Conservation (phyloP, 2,329 filamentous ascomycete genomes). For the Neofusicoccum umdonicola region DNA sequence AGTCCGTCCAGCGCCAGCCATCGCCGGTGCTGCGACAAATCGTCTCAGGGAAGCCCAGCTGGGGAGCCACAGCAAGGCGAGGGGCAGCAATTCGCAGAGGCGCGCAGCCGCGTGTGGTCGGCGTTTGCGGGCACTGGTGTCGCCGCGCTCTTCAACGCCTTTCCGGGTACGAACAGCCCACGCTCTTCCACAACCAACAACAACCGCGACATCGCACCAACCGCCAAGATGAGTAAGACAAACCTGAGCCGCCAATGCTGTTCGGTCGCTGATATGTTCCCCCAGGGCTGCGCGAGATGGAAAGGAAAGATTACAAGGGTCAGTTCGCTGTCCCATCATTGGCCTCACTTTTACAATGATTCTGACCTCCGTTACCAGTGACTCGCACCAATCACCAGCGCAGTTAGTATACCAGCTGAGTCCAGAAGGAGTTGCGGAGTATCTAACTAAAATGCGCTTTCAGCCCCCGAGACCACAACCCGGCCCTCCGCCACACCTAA, state of each 20-base stretch:
- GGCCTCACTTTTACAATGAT: background rate
- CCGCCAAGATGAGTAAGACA: slow-evolving; percentile 5
- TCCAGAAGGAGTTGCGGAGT: too few relatives aligned
- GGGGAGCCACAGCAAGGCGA: too few relatives aligned
- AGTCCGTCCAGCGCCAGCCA: too few relatives aligned
- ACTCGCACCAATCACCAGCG: background rate
- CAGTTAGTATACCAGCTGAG: background rate
- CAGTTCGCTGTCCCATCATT: background rate
- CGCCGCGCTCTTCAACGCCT: background rate
- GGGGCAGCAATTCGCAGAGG: background rate
- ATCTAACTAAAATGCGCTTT: background rate
- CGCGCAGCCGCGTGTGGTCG: background rate
- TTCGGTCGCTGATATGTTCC: background rate
- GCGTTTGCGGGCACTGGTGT: background rate
- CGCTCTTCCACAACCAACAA: background rate
- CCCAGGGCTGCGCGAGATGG: background rate
- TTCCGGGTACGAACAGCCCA: background rate
- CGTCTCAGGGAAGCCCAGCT: too few relatives aligned
- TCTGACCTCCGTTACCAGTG: background rate
- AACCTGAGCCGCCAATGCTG: too few relatives aligned
- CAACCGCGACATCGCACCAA: background rate
- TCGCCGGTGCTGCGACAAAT: too few relatives aligned
- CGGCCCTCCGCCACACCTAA: background rate
- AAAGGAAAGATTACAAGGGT: slow-evolving; percentile 1
- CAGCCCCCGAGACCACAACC: background rate